These are phyloP conservation scores for Tolypocladium guangdongense DNA, from an alignment of 2,329 filamentous ascomycete genomes.

Conservation along the genomic window DNA sequence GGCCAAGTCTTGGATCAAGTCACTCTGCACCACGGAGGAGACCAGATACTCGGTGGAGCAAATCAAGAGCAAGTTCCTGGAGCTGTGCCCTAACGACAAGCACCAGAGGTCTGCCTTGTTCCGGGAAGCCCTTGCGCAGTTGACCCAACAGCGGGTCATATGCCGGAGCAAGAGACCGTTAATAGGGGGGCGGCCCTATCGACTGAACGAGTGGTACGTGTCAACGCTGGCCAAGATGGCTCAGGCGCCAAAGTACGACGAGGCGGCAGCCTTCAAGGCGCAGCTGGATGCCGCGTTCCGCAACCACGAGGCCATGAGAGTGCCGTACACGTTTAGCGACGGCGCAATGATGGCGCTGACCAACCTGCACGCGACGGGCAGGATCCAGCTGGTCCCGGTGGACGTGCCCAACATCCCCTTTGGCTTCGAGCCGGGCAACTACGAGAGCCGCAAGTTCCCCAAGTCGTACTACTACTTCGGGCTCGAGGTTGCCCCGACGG, in stretches of 20 bases:
- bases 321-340: slow-evolving; percentile 50
- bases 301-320: slow-evolving; percentile 24
- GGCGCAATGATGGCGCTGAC: slow-evolving; percentile 56
- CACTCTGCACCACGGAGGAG: slow-evolving; percentile 43
- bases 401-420: slow-evolving; percentile 54
- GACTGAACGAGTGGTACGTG: slow-evolving; percentile 48
- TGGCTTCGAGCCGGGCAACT: slow-evolving; percentile 60
- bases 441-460: slow-evolving; percentile 58
- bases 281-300: slow-evolving; percentile 46
- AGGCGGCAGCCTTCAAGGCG: slow-evolving; percentile 49
- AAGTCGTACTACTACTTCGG: slow-evolving; percentile 55
- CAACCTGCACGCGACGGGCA: slow-evolving; percentile 50
- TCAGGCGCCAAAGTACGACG: slow-evolving; percentile 41
- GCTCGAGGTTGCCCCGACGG: slow-evolving; percentile 50
- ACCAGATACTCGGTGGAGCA: slow-evolving; percentile 35
- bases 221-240: slow-evolving; percentile 45
- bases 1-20: slow-evolving; percentile 49
- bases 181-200: slow-evolving; percentile 49
- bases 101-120: slow-evolving; percentile 32
- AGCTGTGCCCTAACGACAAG: slow-evolving; percentile 30
- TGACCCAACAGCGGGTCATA: slow-evolving; percentile 42
- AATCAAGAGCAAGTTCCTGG: slow-evolving; percentile 40
- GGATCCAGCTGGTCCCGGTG: slow-evolving; percentile 40
- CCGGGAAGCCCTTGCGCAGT: slow-evolving; percentile 33
- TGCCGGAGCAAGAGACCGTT: slow-evolving; percentile 49